Percentiles rank a stretch among this genome's conserved stretches.
Conservation (phyloP, 306 rosid genomes). For the Quercus agrifolia region DNA sequence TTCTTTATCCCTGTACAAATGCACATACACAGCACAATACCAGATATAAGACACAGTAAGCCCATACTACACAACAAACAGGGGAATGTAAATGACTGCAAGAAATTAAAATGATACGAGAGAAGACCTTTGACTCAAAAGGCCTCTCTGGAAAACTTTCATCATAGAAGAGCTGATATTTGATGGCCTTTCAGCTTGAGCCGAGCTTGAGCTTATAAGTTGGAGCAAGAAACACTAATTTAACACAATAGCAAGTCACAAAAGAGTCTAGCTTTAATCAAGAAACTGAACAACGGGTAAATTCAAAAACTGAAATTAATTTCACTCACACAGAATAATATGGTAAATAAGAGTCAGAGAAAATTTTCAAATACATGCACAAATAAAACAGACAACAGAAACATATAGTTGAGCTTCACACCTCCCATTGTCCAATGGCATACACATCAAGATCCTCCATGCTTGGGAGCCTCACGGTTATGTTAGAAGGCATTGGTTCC, state of each 20-base stretch:
- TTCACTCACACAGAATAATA: conserved; percentile 3
- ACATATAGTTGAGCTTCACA: conserved; percentile 25
- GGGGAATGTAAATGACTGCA: conserved; percentile 5
- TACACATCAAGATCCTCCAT: conserved; percentile 74
- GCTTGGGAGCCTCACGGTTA: conserved; percentile 84
- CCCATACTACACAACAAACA: background rate
- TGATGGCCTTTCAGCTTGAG: conserved; percentile 67
- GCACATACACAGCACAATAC: conserved; percentile 13
- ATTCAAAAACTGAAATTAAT: background rate
- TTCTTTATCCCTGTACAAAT: conserved; percentile 71
- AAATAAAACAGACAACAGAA: conserved; percentile 2
- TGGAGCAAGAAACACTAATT: conserved; percentile 88
- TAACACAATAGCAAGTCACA: conserved; percentile 44
- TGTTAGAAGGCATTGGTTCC: conserved; percentile 86
- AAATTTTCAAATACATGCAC: conserved; percentile 13
- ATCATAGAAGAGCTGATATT: conserved; percentile 79
- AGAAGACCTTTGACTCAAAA: conserved; percentile 75
- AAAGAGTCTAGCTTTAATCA: conserved; percentile 27
- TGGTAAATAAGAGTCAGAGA: background rate
- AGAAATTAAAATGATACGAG: conserved; percentile 12
- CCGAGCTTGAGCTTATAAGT: conserved; percentile 86
- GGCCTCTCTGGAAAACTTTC: conserved; percentile 91
- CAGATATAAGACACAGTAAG: conserved; percentile 16
- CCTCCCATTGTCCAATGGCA: conserved; percentile 95
- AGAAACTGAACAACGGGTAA: conserved; percentile 25